Conservation (phyloP, 768 basidiomycete species). For the Aureoboletus auriporus region DNA sequence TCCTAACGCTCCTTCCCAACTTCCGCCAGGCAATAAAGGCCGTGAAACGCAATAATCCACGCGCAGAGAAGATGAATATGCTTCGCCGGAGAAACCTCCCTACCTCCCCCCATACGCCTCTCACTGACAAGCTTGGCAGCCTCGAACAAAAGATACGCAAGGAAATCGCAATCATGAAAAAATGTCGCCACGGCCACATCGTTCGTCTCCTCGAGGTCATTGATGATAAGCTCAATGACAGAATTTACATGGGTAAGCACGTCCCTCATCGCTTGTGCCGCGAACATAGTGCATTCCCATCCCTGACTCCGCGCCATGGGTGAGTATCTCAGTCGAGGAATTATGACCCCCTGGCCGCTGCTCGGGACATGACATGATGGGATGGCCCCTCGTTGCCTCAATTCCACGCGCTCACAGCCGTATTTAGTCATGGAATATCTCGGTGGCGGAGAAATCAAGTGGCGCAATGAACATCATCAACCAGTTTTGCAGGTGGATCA, state of each 20-base stretch:
- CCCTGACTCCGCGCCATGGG: conserved; percentile 22
- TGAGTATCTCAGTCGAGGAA: conserved; percentile 29
- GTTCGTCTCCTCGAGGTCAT: conserved; percentile 92
- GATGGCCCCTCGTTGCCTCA: conserved; percentile 10
- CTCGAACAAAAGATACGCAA: conserved; percentile 82
- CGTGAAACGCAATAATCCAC: conserved; percentile 67
- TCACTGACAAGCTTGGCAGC: conserved; percentile 66
- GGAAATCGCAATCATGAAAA: conserved; percentile 99
- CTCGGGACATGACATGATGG: conserved; percentile 30
- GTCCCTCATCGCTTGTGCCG: conserved; percentile 6
- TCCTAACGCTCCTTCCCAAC: conserved; percentile 7
- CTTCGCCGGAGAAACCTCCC: conserved; percentile 47
- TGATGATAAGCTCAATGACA: conserved; percentile 82
- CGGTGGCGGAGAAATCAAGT: conserved; percentile 91
- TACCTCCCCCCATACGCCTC: conserved; percentile 42
- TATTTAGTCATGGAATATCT: conserved; percentile 90
- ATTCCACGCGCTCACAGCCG: conserved; percentile 17
- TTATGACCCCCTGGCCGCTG: conserved; percentile 30
- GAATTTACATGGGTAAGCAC: conserved; percentile 88
- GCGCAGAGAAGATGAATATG: conserved; percentile 58
- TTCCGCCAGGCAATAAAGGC: conserved; percentile 70
- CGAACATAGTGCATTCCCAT: conserved; percentile 12
- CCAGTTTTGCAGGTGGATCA: conserved; percentile 84
- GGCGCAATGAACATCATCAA: conserved; percentile 59
- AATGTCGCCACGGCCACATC: conserved; percentile 85